Base-by-base conservation (phyloP, 106 monocot species). In the Dioscorea alata region DNA sequence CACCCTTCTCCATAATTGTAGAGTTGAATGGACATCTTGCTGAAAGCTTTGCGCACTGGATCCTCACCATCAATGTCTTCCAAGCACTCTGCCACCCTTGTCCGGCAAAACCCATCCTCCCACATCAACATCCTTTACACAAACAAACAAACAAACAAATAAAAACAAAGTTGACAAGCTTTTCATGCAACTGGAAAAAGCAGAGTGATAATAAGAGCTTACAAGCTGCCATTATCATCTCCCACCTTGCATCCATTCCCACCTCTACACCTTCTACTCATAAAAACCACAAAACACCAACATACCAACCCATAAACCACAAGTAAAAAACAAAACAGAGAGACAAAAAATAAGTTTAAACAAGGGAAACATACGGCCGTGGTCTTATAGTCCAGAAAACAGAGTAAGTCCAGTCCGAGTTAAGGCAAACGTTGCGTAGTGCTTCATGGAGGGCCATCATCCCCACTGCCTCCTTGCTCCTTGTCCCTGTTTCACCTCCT, bases 1-100 rank as follows among this genome's bases (percentile, higher is more conserved):
- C 92, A 93, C 93, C 93, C 93, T 89, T 93, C 93, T 89, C 93
- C 93, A 64, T 93, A 93, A 73, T 93, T 93, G 67, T 93, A 93
- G 31, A 93, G 86, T 77, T 94, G 90, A 61, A 94, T 94, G 68
- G 93, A 94, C 93, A 94, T 94, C 90, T 94, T 94, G 86, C 89
- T 87, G 84, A 94, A 94, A 60, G 93, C 84, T 70, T 87, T 94
- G 48, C 90, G 48, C 48, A 94, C 90, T 4, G 75, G 80, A 71
- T 90, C 93, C 69, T 94, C 90, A 12, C 84, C 90, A 64, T 82
- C 90, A 18, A 90, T 87, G 25, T 82, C 93, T 24, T 87, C 85
- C 71, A 87, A 33, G 72, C 82, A 79, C 51, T 91, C 83, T 28
- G 61, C 72, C 32, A 63, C 69, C 54, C 84, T 78, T 2, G 84